Conservation (phyloP, 2,329 filamentous ascomycete species). For the Apiospora pterosperma region DNA sequence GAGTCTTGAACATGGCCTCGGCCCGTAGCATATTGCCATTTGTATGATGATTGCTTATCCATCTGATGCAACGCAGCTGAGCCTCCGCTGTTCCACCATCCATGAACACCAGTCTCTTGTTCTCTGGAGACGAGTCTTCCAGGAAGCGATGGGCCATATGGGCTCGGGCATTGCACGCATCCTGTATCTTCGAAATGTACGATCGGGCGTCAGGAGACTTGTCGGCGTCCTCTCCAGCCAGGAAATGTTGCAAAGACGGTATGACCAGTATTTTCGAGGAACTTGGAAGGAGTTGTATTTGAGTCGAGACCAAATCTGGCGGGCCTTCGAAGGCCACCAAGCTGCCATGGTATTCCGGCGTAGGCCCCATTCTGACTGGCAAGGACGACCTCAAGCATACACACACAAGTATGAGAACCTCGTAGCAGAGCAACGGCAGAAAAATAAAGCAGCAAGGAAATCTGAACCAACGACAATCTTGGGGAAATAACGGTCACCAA, state of each 20-base stretch:
- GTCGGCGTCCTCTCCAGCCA: slow-evolving; percentile 27
- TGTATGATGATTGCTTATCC: slow-evolving; percentile 51
- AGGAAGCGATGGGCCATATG: slow-evolving; percentile 51
- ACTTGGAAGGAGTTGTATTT: slow-evolving; percentile 56
- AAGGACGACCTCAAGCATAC: background rate
- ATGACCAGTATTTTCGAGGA: slow-evolving; percentile 57
- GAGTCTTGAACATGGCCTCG: slow-evolving; percentile 45
- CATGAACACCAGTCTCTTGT: slow-evolving; percentile 57
- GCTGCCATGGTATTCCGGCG: slow-evolving; percentile 38
- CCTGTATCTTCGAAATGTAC: slow-evolving; percentile 48
- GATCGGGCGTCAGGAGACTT: slow-evolving; percentile 32
- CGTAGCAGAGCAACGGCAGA: background rate
- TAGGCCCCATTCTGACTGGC: slow-evolving; percentile 19
- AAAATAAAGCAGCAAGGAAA: too few relatives aligned
- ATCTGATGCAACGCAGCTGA: slow-evolving; percentile 49
- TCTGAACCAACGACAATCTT: background rate
- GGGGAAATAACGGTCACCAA: background rate
- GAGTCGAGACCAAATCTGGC: slow-evolving; percentile 51
- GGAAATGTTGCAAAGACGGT: slow-evolving; percentile 47
- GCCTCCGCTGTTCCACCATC: slow-evolving; percentile 57
- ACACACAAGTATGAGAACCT: background rate
- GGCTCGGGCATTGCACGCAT: slow-evolving; percentile 43
- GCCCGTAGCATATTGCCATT: slow-evolving; percentile 47
- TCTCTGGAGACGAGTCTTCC: slow-evolving; percentile 37
- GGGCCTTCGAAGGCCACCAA: slow-evolving; percentile 61